A percentile compares a stretch with the other conserved stretches of the same genome.
phyloP scores from a whole-genome alignment of 2,329 filamentous ascomycete species.

The Cladosporium sphaerospermum region DNA sequence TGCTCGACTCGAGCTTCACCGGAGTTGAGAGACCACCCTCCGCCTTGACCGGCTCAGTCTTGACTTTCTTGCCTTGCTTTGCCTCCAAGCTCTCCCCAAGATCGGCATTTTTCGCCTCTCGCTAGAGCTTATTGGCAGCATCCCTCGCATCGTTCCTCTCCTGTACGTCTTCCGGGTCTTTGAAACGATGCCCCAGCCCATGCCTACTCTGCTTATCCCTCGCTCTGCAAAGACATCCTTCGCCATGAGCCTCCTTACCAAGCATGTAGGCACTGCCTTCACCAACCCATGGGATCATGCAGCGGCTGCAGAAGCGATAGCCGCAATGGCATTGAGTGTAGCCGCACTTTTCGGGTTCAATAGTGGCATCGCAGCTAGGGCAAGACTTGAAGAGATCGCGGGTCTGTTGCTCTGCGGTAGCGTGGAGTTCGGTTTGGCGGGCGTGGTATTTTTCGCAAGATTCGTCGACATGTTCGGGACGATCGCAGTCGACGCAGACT shows the following conservation, averaged over 20 bases:
- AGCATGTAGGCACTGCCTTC: constrained; percentile 7
- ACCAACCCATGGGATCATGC: constrained; percentile 14
- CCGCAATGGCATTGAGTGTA: constrained; percentile 12
- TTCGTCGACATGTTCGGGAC: constrained; percentile 13
- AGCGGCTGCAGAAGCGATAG: constrained; percentile 14
- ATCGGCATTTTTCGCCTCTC: background rate
- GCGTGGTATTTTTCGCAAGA: constrained; percentile 3
- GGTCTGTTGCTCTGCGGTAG: background rate
- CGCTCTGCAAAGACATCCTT: background rate
- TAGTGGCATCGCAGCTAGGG: background rate
- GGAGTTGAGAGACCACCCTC: too few species aligned
- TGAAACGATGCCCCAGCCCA: background rate
- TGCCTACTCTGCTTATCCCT: background rate
- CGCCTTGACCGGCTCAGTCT: background rate
- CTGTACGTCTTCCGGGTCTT: background rate
- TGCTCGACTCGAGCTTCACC: too few species aligned
- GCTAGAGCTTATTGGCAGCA: background rate
- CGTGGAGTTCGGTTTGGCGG: background rate
- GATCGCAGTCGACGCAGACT: constrained; percentile 14
- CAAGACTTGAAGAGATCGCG: background rate
- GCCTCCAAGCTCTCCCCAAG: background rate
- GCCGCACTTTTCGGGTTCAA: background rate
- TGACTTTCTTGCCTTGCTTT: background rate
- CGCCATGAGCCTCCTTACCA: background rate
- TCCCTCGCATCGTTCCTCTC: background rate